Conservation (phyloP, 2,329 filamentous ascomycete genomes). For the Hymenoscyphus repandus region DNA sequence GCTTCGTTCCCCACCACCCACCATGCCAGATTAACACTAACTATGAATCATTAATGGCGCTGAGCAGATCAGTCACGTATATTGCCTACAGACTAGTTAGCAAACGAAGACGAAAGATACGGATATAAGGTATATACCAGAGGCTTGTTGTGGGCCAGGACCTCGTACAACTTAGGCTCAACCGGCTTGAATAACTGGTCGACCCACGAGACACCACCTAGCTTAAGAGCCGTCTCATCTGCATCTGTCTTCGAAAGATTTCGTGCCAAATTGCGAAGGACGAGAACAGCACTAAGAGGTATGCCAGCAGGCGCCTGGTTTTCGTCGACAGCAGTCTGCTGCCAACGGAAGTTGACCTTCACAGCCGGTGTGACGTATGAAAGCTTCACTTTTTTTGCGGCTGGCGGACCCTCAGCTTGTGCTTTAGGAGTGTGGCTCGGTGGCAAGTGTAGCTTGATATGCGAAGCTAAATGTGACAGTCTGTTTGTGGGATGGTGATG, state of each 20-base stretch:
- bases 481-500: slow-evolving; percentile 32
- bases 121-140: slow-evolving; percentile 40
- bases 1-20: too few species aligned
- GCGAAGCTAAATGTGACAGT: slow-evolving; percentile 26
- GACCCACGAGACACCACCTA: slow-evolving; percentile 56
- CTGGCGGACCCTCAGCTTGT: slow-evolving; percentile 15
- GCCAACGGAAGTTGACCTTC: slow-evolving; percentile 48
- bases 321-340: slow-evolving; percentile 52
- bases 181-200: slow-evolving; percentile 63
- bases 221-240: slow-evolving; percentile 48
- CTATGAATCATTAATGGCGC: slow-evolving; percentile 13
- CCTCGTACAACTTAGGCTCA: slow-evolving; percentile 59
- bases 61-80: slow-evolving; percentile 18
- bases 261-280: slow-evolving; percentile 72
- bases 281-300: slow-evolving; percentile 70
- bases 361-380: slow-evolving; percentile 38
- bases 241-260: slow-evolving; percentile 58
- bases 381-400: slow-evolving; percentile 24
- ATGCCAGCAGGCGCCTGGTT: slow-evolving; percentile 66
- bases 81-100: slow-evolving; percentile 8
- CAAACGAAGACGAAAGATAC: neutral
- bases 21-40: neutral
- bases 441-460: slow-evolving; percentile 32
- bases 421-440: slow-evolving; percentile 6
- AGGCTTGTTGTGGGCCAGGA: slow-evolving; percentile 63